Evolutionary conservation across 2,329 filamentous ascomycete species (phyloP).

Genomic region (Xylaria sp.): DNA sequence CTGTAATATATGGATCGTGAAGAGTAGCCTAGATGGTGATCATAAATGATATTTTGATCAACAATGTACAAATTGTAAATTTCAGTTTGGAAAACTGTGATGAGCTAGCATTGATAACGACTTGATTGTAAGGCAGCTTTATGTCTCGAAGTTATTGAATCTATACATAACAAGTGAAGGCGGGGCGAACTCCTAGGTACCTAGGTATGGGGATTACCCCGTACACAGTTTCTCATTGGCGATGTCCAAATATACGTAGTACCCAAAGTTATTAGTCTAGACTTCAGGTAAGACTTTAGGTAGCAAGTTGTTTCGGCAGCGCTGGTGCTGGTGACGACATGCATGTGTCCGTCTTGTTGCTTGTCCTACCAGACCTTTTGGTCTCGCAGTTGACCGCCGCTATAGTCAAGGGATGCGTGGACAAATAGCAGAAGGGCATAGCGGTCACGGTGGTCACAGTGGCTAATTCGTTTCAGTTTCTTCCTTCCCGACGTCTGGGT

Average conservation of each 20-base stretch:
- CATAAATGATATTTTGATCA: neutral
- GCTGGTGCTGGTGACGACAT: neutral
- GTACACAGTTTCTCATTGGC: slow-evolving; percentile 8
- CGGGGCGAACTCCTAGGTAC: neutral
- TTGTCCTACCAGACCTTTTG: neutral
- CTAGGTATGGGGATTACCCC: neutral
- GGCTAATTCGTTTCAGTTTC: slow-evolving; percentile 18
- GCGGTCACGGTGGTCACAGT: neutral
- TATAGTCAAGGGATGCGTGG: slow-evolving; percentile 23
- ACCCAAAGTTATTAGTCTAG: neutral
- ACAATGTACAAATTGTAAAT: slow-evolving; percentile 1
- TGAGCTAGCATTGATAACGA: neutral
- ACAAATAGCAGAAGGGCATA: slow-evolving; percentile 23
- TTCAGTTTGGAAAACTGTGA: neutral
- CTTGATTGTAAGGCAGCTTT: neutral
- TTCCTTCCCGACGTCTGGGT: slow-evolving; percentile 25
- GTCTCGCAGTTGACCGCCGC: too few species aligned
- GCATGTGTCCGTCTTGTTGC: slow-evolving; percentile 1
- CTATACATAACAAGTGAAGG: neutral
- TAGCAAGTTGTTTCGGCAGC: slow-evolving; percentile 13
- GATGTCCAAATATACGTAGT: neutral
- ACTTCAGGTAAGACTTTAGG: slow-evolving; percentile 5
- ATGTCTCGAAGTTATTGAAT: slow-evolving; percentile 1
- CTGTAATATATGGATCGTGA: slow-evolving; percentile 34
- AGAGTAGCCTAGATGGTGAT: neutral